Percentiles rank a stretch among this genome's conserved stretches.
These are phyloP conservation scores for Calocybe gambosa DNA, from an alignment of 1,284 basidiomycete species.

Conservation along the genomic window DNA sequence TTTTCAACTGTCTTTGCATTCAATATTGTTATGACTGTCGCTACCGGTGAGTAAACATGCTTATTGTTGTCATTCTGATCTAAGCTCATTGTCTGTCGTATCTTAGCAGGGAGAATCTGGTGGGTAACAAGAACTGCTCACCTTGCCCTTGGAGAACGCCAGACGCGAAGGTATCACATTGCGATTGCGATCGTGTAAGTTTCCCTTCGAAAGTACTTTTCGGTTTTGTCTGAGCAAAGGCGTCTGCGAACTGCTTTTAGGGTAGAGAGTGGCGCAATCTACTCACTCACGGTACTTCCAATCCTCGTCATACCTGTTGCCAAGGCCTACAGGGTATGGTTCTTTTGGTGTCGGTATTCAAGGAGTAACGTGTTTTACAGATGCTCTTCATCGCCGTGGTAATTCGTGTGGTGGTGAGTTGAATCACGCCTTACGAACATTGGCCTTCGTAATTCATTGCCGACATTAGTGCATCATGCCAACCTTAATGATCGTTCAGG, in stretches of 20 bases:
- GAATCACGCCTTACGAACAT: too few species aligned
- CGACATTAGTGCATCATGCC: constrained; percentile 16
- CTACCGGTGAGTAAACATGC: constrained; percentile 16
- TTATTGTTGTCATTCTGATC: background rate
- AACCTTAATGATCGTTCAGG: constrained; percentile 17
- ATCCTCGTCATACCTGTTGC: constrained; percentile 3
- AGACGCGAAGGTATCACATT: constrained; percentile 18
- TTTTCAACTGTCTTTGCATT: constrained; percentile 22
- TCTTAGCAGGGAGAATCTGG: constrained; percentile 23
- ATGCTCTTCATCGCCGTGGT: constrained; percentile 6
- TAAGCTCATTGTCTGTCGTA: background rate
- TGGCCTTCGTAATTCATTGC: too few species aligned
- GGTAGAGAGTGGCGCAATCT: constrained; percentile 14
- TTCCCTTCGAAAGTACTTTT: too few species aligned
- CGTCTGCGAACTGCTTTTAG: too few species aligned
- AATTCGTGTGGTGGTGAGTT: constrained; percentile 13
- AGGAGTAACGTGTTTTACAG: background rate
- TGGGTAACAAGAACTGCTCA: constrained; percentile 23
- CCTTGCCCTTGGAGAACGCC: constrained; percentile 18
- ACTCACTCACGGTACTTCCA: constrained; percentile 9
- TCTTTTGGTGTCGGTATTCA: background rate
- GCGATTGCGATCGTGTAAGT: constrained; percentile 20
- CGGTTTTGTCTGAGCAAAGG: too few species aligned
- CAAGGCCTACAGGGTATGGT: constrained; percentile 6
- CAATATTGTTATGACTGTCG: constrained; percentile 20